A percentile compares a stretch with the other conserved stretches of the same genome.
Evolutionary conservation across 208 protist species (phyloP).

Genomic region (Acanthamoeba culbertsoni): DNA sequence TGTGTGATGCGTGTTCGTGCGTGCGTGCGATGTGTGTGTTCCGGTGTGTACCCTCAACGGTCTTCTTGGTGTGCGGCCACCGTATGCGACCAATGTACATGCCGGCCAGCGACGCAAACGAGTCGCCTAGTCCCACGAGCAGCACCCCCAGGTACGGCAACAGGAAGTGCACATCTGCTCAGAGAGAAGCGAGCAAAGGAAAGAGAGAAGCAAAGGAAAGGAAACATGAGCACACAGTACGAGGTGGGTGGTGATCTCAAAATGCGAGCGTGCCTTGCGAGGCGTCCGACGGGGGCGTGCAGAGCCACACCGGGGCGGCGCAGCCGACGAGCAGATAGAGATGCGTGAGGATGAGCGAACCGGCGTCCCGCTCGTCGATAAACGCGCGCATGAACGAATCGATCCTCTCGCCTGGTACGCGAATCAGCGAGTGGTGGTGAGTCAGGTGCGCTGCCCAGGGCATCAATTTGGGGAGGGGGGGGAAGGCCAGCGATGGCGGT

Average conservation of each 20-base stretch:
- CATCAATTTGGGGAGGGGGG: too few relatives aligned
- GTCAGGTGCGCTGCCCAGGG: neutral
- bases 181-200: neutral
- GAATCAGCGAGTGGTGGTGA: neutral
- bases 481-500: too few relatives aligned
- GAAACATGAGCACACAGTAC: neutral
- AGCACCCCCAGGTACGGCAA: neutral
- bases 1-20: too few relatives aligned
- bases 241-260: too few relatives aligned
- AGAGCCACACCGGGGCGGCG: constrained; percentile 1
- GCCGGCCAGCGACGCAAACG: neutral
- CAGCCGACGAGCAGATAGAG: constrained; percentile 13
- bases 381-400: neutral
- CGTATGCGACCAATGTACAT: neutral
- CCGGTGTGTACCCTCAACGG: neutral
- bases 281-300: neutral
- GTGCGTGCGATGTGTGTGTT: neutral
- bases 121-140: neutral
- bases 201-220: neutral
- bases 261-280: neutral
- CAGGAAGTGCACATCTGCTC: neutral
- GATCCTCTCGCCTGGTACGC: neutral
- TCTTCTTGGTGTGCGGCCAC: constrained; percentile 41
- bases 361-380: neutral
- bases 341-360: constrained; percentile 7